A percentile compares a stretch with the other conserved stretches of the same genome.
phyloP scores from a whole-genome alignment of 1,284 basidiomycete genomes.

The Apiotrichum sp. region DNA sequence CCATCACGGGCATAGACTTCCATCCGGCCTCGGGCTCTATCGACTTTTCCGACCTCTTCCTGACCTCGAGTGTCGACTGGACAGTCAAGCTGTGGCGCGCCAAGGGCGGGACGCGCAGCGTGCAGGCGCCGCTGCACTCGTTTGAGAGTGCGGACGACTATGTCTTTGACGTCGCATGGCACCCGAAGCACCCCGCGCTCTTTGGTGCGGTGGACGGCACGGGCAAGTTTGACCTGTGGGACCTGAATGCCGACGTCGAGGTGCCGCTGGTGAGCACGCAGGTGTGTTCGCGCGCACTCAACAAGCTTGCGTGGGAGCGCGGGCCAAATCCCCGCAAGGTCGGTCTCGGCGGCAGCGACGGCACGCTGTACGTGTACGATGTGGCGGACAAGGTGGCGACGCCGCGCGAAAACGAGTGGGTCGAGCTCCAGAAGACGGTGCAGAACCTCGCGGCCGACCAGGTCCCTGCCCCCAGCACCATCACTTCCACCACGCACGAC shows the following conservation, averaged over 20 bases:
- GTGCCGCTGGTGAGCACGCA: slow-evolving; percentile 39
- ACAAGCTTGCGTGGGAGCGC: slow-evolving; percentile 91
- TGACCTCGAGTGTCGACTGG: slow-evolving; percentile 89
- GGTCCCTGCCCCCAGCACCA: neutral
- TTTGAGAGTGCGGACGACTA: slow-evolving; percentile 97
- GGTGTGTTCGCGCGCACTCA: slow-evolving; percentile 68
- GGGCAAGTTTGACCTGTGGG: slow-evolving; percentile 94
- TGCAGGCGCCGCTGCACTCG: slow-evolving; percentile 68
- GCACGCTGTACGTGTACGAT: slow-evolving; percentile 87
- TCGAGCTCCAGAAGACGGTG: slow-evolving; percentile 75
- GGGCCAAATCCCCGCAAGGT: slow-evolving; percentile 67
- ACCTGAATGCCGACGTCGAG: slow-evolving; percentile 89
- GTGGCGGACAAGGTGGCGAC: slow-evolving; percentile 75
- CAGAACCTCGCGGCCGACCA: slow-evolving; percentile 21
- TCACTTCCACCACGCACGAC: neutral
- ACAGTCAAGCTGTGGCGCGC: slow-evolving; percentile 90
- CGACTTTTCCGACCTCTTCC: slow-evolving; percentile 91
- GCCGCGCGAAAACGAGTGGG: slow-evolving; percentile 80
- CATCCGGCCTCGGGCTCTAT: slow-evolving; percentile 84
- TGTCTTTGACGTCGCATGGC: slow-evolving; percentile 98
- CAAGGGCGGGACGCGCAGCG: slow-evolving; percentile 44
- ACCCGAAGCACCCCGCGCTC: slow-evolving; percentile 85
- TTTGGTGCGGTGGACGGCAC: slow-evolving; percentile 92
- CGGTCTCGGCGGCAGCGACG: slow-evolving; percentile 85
- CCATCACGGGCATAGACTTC: slow-evolving; percentile 88